Base-by-base conservation (phyloP, 2,329 filamentous ascomycete genomes). In the Fusarium pilosicola region DNA sequence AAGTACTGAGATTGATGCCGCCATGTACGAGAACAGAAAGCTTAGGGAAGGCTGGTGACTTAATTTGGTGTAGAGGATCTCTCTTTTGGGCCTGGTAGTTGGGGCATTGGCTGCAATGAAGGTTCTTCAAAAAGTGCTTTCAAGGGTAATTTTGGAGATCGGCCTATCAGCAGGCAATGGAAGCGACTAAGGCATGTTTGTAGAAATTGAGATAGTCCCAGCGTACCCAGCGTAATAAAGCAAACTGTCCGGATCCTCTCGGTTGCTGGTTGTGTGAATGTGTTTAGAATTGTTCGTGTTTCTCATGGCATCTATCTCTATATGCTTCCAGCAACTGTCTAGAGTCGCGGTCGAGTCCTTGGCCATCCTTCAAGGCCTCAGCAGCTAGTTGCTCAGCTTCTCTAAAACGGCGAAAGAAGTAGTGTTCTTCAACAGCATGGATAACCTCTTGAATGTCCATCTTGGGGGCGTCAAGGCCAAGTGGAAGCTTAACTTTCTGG, bases 381-480 rank as follows among this genome's bases (percentile, higher is more conserved):
- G 74, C 62, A 11, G 85, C 79, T 49, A 90, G 84, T 17, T 76
- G 74, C n/a, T 83, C 80, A 5, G 84, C 87, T 61, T 87, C 84
- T 2, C 79, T 78, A 65, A 84, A 90, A 39, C 84, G 80, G 11
- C 83, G 79, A 72, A 86, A 86, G 77, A 88, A 90, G 74, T 90
- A 90, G 49, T 90, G 81, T 79, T 90, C 88, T 76, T 90, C 88
- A 13, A 88, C 85, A 1, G 88, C 88, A 74, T 90, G 87, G 26
- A 89, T 66, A 15, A 88, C 74, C n/a, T 86, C 83, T 71, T 89
- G 87, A 4, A 83, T 80, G 39, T 85, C 82, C 46, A 83, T 84
- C 74, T 89, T 90, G 38, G 82, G 80, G 8, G 84, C 77, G 8
- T 60, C 74, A 15, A 76, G 70, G 6, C 71, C 72, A 17, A 87